A percentile compares a stretch with the other conserved stretches of the same genome.
Evolutionary conservation across 148 eudicot genomes (phyloP).

Genomic region (Rhododendron griersonianum): DNA sequence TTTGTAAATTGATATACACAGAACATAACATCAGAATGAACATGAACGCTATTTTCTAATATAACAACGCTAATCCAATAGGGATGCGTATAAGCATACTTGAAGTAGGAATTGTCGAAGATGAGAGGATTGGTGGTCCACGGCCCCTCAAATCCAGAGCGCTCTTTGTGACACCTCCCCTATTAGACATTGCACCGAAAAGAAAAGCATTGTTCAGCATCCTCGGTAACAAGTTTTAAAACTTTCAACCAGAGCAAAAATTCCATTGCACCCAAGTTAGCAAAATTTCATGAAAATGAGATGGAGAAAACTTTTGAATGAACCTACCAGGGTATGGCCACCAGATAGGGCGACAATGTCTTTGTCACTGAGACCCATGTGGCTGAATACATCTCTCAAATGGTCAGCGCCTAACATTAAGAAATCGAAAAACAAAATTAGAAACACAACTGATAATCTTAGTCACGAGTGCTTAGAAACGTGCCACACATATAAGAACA

Average conservation of each 20-base stretch:
- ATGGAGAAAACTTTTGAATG: neutral
- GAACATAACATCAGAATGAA: neutral
- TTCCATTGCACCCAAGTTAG: neutral
- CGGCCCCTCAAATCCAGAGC: constrained; percentile 89
- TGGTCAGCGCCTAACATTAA: constrained; percentile 60
- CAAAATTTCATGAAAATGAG: neutral
- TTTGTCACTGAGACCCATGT: constrained; percentile 85
- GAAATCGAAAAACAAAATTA: too few species aligned
- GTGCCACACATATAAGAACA: neutral
- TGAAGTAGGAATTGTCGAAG: constrained; percentile 87
- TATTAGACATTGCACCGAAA: constrained; percentile 12
- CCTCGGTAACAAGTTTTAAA: too few species aligned
- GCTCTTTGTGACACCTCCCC: constrained; percentile 98
- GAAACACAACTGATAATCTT: neutral
- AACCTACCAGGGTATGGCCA: constrained; percentile 81
- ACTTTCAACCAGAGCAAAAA: neutral
- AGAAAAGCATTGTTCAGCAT: neutral
- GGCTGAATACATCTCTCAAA: constrained; percentile 69
- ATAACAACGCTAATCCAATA: neutral
- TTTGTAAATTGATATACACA: neutral
- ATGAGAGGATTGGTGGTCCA: constrained; percentile 87
- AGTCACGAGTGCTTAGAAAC: neutral
- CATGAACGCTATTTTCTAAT: neutral
- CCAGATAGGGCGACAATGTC: constrained; percentile 94
- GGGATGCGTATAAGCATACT: constrained; percentile 24